phyloP scores from a whole-genome alignment of 192 early-diverging fungal species.

The Coemansia sp. region DNA sequence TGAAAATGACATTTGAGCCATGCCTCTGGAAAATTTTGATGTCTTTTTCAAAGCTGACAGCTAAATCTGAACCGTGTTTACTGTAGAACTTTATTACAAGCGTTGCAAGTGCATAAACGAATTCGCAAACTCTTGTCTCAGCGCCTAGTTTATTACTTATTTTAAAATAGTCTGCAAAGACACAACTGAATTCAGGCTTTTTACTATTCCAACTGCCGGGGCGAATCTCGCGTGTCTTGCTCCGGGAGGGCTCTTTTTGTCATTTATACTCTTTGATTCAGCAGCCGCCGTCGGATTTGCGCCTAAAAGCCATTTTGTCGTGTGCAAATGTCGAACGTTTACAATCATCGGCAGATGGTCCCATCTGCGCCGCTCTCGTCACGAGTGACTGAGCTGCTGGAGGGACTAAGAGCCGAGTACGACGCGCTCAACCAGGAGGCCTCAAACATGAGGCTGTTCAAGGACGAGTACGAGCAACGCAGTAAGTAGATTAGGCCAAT shows the following conservation, averaged over 20 bases:
- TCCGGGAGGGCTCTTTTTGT: background rate
- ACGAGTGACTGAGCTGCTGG: constrained; percentile 77
- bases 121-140: background rate
- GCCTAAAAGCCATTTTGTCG: constrained; percentile 1
- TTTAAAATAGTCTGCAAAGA: no score
- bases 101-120: background rate
- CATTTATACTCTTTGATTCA: background rate
- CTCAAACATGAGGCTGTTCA: constrained; percentile 67
- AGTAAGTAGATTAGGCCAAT: constrained; percentile 56
- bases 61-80: background rate
- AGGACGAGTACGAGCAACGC: constrained; percentile 87
- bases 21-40: constrained; percentile 6
- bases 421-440: constrained; percentile 77
- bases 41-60: background rate
- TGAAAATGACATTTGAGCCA: background rate
- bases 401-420: constrained; percentile 76
- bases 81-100: background rate
- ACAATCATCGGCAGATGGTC: constrained; percentile 80
- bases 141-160: background rate
- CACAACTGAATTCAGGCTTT: background rate
- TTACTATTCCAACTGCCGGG: background rate
- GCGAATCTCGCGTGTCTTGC: background rate
- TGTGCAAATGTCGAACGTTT: constrained; percentile 65
- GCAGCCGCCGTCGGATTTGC: background rate
- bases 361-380: constrained; percentile 61